Base-by-base conservation (phyloP, 345 rosid species). In the Cardamine chenopodiifolia region DNA sequence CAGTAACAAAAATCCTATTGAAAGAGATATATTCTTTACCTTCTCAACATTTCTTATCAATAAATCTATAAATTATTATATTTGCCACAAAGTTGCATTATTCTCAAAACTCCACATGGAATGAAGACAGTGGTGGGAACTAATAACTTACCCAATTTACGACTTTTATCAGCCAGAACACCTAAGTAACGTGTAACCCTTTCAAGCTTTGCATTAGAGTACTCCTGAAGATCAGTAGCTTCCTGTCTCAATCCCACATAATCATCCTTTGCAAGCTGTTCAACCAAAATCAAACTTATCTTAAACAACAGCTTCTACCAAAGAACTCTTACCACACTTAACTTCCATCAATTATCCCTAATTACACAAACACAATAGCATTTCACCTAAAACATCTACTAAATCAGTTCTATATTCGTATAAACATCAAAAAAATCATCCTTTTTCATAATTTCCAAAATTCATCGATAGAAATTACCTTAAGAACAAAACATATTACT, bases 181-280 rank as follows among this genome's bases (percentile, higher is more conserved):
- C 99, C 99, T 19, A 95, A 82, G 81, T 89, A 95, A 39, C 99
- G 97, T 14, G 97, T 89, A 75, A 95, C 91, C 79, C 97, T 87
- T 35, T 89, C 89, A 63, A 95, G 96, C 82, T 90, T 95, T 42
- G 96, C 97, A 83, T 86, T 87, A 52, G 97, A 91, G 74, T 91
- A 95, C 69, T 90, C 97, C 77, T 89, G 97, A 75, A 91, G 81
- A 84, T 91, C 96, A 79, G 81, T 81, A 67, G 92, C 97, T 77
- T 91, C 97, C 77, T 89, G 97, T 78, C 92, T 88, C 89, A 95
- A 62, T 71, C 78, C 93, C 85, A 88, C 55, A 88, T 77, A 91
- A 81, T 89, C 92, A 14, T 83, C 90, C 82, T 79, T 91, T 18
- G 88, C 96, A 71, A 87, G 80, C 99, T 95, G 85, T 65, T 53